Base-by-base conservation (phyloP, 331 rosid genomes). In the Phaseolus coccineus region DNA sequence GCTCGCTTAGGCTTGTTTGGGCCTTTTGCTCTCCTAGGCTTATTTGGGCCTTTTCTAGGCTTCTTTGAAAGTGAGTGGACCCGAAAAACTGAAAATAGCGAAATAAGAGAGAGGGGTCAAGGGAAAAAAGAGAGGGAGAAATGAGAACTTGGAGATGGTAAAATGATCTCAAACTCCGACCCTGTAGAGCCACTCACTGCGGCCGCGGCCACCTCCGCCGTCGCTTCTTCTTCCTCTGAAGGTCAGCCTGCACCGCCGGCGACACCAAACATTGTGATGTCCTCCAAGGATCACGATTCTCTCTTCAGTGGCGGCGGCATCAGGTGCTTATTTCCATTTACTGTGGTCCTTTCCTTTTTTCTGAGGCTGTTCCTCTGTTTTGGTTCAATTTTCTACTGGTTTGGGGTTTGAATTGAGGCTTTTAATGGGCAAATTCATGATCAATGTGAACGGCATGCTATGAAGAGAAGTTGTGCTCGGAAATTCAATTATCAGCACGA, bases 261-360 rank as follows among this genome's bases (percentile, higher is more conserved):
- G 7, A 50, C 84, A 3, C 79, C 79, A 1, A 79, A 82, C 77
- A 69, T 80, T 67, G 76, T 91, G 82, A 91, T 91, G 86, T 69
- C 90, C 46, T 89, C 87, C 2, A 90, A 57, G 74, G 90, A 92
- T 77, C 86, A 87, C 46, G 85, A 88, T 78, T 81, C 91, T 63
- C 87, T 90, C 73, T 85, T 84, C 77, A 92, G 91, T 80, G 97
- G 97, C 50, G 97, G 97, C 12, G 94, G 96, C 46, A 65, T 92
- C 87, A 89, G 92, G 97, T 89, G 35, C 28, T 39, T 40, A 10
- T 80, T 76, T 80, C 11, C 0, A 19, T 52, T 65, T 37, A 3
- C 19, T 16, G 1, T 14, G 44, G 33, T 19, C 31, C 68, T 14
- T 6, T 31, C 33, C 13, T 12, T 3, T 3, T n/a, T 46, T 46